Evolutionary conservation across 306 rosid genomes (phyloP), one percentile per base, ranked within the genome.

Genomic region (Canavalia ensiformis): DNA sequence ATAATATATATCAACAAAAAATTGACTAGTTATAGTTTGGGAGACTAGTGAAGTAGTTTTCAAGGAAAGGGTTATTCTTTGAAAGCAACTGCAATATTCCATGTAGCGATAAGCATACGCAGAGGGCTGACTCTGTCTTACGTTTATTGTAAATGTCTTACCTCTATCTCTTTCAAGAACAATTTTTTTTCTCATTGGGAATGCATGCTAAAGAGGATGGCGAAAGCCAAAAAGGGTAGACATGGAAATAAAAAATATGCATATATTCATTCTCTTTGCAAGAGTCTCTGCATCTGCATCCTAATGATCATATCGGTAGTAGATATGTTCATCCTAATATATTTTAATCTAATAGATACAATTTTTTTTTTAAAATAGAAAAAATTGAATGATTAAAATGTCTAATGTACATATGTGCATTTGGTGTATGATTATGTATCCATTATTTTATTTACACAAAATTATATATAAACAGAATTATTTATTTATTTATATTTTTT

Each of bases 101-200:
- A 29, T 18, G 2, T 58, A 51, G 77, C 65, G 39, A 60, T 34
- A 54, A 8, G 3, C 13, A 46, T 47, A 58, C 50, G 83, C 72
- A 35, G 52, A 58, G 52, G 44, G 62, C 55, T 46, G 78, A 56
- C 78, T 8, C 68, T 33, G 80, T 25, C 45, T 42, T 29, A 29
- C 39, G n/a, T 37, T 59, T 33, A 49, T 39, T 28, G 47, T 34
- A 80, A 60, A 59, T 57, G 54, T 65, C 12, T 11, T 41, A 42
- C 18, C 49, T 13, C 29, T 31, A n/a, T 78, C 82, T 29, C 65
- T 71, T 80, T 71, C 78, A 71, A 49, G 46, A 72, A 71, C 68
- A 59, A 33, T 12, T 29, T 37, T 41, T 29, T 30, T 76, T 62
- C 62, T 46, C 49, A 60, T 46, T 76, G 50, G 50, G 54, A 31